phyloP scores from a whole-genome alignment of 352 stramenopile genomes.

The Phytopythium litorale region DNA sequence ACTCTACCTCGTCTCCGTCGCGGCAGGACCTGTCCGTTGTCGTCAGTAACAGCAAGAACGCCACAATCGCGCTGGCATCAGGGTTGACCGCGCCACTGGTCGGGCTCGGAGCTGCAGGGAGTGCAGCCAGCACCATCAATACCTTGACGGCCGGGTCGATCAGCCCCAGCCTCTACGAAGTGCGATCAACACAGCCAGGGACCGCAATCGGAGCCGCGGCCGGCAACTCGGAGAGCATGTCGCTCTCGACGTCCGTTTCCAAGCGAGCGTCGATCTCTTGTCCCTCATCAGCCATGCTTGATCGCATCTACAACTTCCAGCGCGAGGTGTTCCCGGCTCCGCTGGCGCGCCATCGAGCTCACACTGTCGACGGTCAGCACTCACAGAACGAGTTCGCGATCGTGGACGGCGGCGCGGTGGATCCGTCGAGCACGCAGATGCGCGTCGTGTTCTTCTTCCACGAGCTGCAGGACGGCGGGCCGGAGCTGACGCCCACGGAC shows the following conservation, averaged over 20 bases:
- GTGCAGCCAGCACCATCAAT: neutral
- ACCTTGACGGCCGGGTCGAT: conserved; percentile 1
- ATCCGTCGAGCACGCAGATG: conserved; percentile 68
- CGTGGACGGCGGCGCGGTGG: conserved; percentile 40
- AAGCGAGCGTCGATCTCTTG: neutral
- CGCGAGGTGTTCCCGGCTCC: conserved; percentile 18
- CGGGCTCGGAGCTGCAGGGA: neutral
- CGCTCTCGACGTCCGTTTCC: neutral
- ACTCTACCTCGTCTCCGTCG: neutral
- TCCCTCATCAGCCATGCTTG: neutral
- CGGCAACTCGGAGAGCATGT: neutral
- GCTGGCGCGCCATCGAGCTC: conserved; percentile 8
- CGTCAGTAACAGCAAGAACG: neutral
- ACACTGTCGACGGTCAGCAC: conserved; percentile 9
- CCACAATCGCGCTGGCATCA: neutral
- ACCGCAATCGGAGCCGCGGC: neutral
- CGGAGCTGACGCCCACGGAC: conserved; percentile 43
- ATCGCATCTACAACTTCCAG: conserved; percentile 12
- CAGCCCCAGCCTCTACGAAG: conserved; percentile 14
- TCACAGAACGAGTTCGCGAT: conserved; percentile 13
- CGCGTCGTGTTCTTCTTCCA: conserved; percentile 82
- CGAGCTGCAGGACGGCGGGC: conserved; percentile 70
- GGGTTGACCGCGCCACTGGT: neutral
- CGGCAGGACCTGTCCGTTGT: neutral
- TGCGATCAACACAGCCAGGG: conserved; percentile 3